Evolutionary conservation across 805 yeast genomes (phyloP), one percentile per base, ranked within the genome.

Genomic region (Nakazawaea molendinolei): DNA sequence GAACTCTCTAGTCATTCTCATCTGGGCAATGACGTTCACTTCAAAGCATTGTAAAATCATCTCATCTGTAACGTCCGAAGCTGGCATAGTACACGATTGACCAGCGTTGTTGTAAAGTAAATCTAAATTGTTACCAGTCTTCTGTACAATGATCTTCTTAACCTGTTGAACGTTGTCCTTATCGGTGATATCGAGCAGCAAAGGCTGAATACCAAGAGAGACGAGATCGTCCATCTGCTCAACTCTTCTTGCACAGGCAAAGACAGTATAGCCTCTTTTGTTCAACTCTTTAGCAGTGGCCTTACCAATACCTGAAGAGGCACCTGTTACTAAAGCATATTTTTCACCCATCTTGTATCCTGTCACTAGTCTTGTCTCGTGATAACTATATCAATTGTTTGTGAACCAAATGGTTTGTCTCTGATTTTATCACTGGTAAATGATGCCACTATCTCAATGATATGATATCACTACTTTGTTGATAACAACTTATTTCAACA

Each of bases 1-100:
- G 28, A 84, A 66, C 45, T 75, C 84, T 22, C 86, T 62, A 1
- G 74, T 70, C 48, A 80, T 34, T 48, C 84, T 67, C 34, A 81
- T 65, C 3, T 84, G 84, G 0, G 84, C 92, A 51, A 71, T 68
- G 1, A 83, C 83, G 50, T 84, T 84, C 15, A 79, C 85, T 33
- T 71, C 67, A 50, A 73, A 75, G 38, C 77, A 71, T 43, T 67
- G 67, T 23, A 55, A 59, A 20, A 76, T 46, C 23, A 56, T 65
- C 9, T 67, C 78, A 50, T 80, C 77, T 3, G 69, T 58, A 3
- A 76, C 81, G 55, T 82, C 92, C 31, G 71, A 44, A 0, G 83
- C 85, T 1, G 92, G 85, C 35, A 76, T 65, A 0, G 84, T 72
- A 48, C 89, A 83, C 15, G 86, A 69, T 46, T 72, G 79, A 13